phyloP scores from a whole-genome alignment of 2,329 filamentous ascomycete genomes.

The Lomentospora prolificans region DNA sequence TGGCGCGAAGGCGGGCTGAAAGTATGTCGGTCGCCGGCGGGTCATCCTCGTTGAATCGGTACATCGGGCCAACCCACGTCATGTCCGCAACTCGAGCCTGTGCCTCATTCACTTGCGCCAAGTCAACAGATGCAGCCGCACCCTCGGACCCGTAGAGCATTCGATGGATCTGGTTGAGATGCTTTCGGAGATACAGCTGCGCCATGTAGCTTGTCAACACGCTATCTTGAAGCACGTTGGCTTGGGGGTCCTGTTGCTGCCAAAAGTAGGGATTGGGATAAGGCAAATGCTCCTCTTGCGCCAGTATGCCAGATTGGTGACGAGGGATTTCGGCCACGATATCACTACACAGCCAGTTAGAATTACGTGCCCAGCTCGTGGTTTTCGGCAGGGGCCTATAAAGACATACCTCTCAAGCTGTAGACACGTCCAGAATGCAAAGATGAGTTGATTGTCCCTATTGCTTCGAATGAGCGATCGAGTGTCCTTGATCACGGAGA shows the following conservation, averaged over 20 bases:
- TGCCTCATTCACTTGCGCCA: not conserved
- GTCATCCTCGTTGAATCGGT: slow-evolving; percentile 55
- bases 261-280: slow-evolving; percentile 46
- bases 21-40: slow-evolving; percentile 68
- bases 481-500: not conserved
- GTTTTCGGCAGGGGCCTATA: no score
- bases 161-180: slow-evolving; percentile 53
- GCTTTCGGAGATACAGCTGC: slow-evolving; percentile 54
- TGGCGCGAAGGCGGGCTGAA: slow-evolving; percentile 73
- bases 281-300: slow-evolving; percentile 54
- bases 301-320: slow-evolving; percentile 51
- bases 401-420: slow-evolving; percentile 79
- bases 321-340: slow-evolving; percentile 76
- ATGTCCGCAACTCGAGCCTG: slow-evolving; percentile 19
- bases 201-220: slow-evolving; percentile 52
- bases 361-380: no score
- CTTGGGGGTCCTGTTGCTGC: slow-evolving; percentile 14
- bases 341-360: slow-evolving; percentile 45
- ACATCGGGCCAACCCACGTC: slow-evolving; percentile 38
- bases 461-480: not conserved
- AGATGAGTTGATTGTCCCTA: slow-evolving; percentile 54
- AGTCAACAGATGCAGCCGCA: slow-evolving; percentile 5
- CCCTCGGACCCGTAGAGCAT: slow-evolving; percentile 41
- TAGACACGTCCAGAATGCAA: slow-evolving; percentile 88
- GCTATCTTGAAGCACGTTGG: slow-evolving; percentile 29